Evolutionary conservation across 2,329 filamentous ascomycete species (phyloP), one percentile per base, ranked within the genome.

Genomic region (Ilyonectria mors-panacis): DNA sequence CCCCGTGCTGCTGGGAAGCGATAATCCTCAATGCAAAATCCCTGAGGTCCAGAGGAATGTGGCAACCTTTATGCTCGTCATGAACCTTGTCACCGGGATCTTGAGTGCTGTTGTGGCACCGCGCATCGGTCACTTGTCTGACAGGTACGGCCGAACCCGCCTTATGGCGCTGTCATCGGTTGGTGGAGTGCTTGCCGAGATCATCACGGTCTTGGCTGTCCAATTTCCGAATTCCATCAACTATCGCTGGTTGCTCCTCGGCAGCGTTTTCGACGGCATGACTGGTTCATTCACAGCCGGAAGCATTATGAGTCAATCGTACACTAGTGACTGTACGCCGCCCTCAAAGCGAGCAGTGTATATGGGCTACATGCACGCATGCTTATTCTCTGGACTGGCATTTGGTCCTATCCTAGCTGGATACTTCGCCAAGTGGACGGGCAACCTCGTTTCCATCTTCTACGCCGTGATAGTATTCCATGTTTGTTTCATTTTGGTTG

Each of bases 361-460:
- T 5, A 96, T 98, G 79, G 95, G 94, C 7, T 95, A 95, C 78
- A 92, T 98, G 74, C 94, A 98, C 75, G 94, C 94, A 12, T 94
- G 92, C 72, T 85, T 99, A 9, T 98, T 97, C 79, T 87, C 88
- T 2, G 96, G 96, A n/a, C 89, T 98, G 51, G 95, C 96, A 0
- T 81, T 95, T 35, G 96, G 96, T 0, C 96, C 96, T 8, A 86
- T 97, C 3, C 77, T 97, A 23, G 92, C 94, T 0, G 95, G 93
- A 2, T 92, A 93, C 73, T 85, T 98, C 48, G 92, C 97, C 75
- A 89, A 93, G 74, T 87, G 86, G 79, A 95, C 93, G 0, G 93
- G 93, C 8, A 89, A 88, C 48, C 85, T 97, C 17, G 79, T 98
- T 7, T 88, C 90, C n/a, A 88, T 97, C 53, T 98, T 99, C 79